Evolutionary conservation across 225 moss, liverwort and hornwort genomes (phyloP).

Genomic region (Sphagnum tenellum): DNA sequence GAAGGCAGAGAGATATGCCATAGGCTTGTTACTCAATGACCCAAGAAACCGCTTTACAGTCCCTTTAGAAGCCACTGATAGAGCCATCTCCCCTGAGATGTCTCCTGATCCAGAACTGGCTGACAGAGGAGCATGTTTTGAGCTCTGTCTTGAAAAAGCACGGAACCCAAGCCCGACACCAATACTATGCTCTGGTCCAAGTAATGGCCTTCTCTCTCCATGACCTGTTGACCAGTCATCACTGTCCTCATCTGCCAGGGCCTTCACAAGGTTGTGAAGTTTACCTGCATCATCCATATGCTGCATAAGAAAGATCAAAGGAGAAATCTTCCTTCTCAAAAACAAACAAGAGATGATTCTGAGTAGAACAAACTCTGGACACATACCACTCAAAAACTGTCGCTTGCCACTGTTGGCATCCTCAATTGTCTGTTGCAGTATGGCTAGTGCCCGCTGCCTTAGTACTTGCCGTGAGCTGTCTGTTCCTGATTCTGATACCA

Average conservation of each 20-base stretch:
- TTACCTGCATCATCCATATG: constrained; percentile 61
- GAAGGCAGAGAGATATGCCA: constrained; percentile 93
- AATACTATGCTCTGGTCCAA: constrained; percentile 72
- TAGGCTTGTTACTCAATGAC: constrained; percentile 73
- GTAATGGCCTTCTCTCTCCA: constrained; percentile 57
- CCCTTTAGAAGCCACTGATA: constrained; percentile 38
- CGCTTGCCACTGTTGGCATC: constrained; percentile 97
- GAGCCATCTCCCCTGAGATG: constrained; percentile 47
- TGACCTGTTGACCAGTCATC: constrained; percentile 55
- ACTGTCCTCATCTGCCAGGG: constrained; percentile 82
- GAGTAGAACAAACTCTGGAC: too few relatives aligned
- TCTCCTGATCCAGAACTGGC: constrained; percentile 44
- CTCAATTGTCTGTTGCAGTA: constrained; percentile 85
- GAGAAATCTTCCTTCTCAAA: background rate
- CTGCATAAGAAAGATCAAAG: background rate
- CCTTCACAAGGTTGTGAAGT: constrained; percentile 95
- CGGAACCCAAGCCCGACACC: constrained; percentile 84
- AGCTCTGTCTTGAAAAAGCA: constrained; percentile 31
- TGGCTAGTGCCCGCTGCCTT: constrained; percentile 78
- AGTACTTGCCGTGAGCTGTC: constrained; percentile 85
- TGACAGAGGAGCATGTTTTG: constrained; percentile 16
- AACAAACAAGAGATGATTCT: too few relatives aligned
- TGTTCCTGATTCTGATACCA: constrained; percentile 67
- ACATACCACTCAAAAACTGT: constrained; percentile 92
- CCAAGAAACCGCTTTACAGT: constrained; percentile 82